These are phyloP conservation scores for Vaccinium corymbosum DNA, from an alignment of 148 eudicot genomes.

Conservation along the genomic window DNA sequence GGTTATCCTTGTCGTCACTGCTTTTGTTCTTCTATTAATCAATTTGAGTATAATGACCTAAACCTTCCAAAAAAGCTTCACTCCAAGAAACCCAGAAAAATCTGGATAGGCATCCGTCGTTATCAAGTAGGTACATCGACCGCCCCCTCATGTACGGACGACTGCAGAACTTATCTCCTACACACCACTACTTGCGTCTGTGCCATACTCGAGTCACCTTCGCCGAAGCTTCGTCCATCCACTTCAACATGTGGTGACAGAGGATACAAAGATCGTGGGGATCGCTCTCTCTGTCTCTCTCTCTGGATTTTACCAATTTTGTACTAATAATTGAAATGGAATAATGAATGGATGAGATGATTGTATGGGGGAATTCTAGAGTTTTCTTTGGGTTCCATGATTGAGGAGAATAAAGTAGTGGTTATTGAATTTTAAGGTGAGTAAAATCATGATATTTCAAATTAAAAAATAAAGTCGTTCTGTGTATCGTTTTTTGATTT, in stretches of 20 bases:
- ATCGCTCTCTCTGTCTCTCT: not conserved
- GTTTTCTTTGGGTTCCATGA: not conserved
- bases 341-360: not conserved
- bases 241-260: not conserved
- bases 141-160: not conserved
- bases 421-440: not conserved
- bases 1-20: not conserved
- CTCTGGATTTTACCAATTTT: not conserved
- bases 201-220: not conserved
- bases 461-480: too few relatives aligned
- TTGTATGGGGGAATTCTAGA: not conserved
- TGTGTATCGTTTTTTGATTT: too few relatives aligned
- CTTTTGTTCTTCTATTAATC: not conserved
- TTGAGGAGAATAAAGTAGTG: not conserved
- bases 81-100: not conserved
- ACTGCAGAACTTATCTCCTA: not conserved
- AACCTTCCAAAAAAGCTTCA: constrained; percentile 2
- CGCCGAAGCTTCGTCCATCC: constrained; percentile 8
- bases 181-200: not conserved
- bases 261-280: not conserved
- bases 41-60: not conserved
- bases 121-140: not conserved
- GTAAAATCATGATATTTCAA: too few relatives aligned
- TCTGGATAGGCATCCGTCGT: not conserved
- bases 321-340: not conserved